Evolutionary conservation across 2,329 filamentous ascomycete genomes (phyloP).

Genomic region (Akanthomyces lecanii): DNA sequence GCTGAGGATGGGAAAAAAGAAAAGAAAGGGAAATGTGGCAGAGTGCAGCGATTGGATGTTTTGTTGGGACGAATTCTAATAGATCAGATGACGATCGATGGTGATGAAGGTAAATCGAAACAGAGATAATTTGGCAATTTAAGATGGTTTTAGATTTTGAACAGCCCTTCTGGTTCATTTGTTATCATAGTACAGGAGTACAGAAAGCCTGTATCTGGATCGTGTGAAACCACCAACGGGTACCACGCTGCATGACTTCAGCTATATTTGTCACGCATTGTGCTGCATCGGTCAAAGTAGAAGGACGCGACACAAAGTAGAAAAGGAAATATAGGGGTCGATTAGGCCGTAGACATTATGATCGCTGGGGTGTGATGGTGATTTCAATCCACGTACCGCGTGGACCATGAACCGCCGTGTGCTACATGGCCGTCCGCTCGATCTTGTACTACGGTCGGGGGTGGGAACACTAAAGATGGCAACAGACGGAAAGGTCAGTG

Average conservation of each 20-base stretch:
- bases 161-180: background rate
- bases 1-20: background rate
- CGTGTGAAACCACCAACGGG: constrained; percentile 4
- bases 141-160: background rate
- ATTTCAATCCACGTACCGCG: background rate
- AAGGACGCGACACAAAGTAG: background rate
- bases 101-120: background rate
- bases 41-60: background rate
- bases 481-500: background rate
- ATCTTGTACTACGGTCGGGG: background rate
- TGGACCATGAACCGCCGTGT: background rate
- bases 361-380: background rate
- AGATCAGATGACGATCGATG: background rate
- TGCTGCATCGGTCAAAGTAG: background rate
- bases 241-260: background rate
- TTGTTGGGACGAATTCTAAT: background rate
- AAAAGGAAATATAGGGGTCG: background rate
- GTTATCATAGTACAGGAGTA: background rate
- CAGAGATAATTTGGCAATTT: background rate
- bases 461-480: background rate
- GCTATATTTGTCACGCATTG: constrained; percentile 7
- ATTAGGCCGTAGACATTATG: background rate
- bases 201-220: constrained; percentile 5
- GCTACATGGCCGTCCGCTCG: background rate
- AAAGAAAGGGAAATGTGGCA: background rate